Base-by-base conservation (phyloP, 1,284 basidiomycete species). In the Boletus mariae region DNA sequence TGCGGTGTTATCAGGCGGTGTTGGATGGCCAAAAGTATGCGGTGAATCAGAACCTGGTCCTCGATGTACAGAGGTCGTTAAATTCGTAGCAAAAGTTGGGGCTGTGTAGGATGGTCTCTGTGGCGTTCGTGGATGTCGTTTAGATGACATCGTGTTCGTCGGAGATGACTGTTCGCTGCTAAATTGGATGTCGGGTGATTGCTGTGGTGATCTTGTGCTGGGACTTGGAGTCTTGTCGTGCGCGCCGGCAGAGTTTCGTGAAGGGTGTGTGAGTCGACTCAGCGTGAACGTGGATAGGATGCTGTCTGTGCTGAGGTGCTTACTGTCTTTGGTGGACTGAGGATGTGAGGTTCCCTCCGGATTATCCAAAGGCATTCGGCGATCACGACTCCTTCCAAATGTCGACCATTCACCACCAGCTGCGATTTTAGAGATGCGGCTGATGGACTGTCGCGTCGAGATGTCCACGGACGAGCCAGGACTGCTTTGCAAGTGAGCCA, bases 341-440 rank as follows among this genome's bases (percentile, higher is more conserved):
- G 67, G 67, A 28, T 43, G 50, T 11, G 63, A 54, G 13, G 44
- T 42, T 23, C 50, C 45, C 43, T 52, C 51, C 25, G 38, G 51
- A 48, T 57, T 45, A 47, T 57, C 55, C 7, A 20, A 51, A 25
- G 20, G 20, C 20, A 20, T 20, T 20, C 20, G 20, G 20, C 20
- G 62, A 20, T 55, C 54, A 38, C 62, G 64, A 44, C 62, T 64
- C 46, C 71, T 63, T 17, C 76, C 76, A 63, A 77, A 78, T 9
- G 75, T 77, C 12, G 76, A 69, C 76, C 75, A 78, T 47, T 68
- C 71, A 7, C 69, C 68, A 25, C 61, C 59, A 0, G 64, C 50
- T 2, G 67, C 56, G 23, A 68, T 48, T 29, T 59, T 62, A 54
- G 66, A 70, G 40, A 59, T 57, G 56, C 43, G 20, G 20, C 20